Evolutionary conservation across 345 rosid species (phyloP).

Genomic region (Pugionium dolabratum): DNA sequence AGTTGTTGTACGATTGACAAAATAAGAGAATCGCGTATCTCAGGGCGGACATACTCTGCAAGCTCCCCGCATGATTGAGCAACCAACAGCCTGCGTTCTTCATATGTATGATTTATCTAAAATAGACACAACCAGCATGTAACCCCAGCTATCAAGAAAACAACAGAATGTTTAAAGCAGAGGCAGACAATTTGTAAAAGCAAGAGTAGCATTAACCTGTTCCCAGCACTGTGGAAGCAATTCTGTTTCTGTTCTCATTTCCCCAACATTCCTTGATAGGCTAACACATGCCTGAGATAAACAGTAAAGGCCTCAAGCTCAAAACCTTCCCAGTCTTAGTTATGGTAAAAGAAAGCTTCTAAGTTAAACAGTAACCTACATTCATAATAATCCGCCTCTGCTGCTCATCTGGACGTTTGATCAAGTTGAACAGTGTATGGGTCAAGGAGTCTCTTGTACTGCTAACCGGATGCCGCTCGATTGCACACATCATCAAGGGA

Average conservation of each 20-base stretch:
- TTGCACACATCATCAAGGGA: conserved; percentile 97
- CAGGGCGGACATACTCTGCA: conserved; percentile 90
- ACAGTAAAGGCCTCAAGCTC: conserved; percentile 33
- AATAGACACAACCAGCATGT: conserved; percentile 37
- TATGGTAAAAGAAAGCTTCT: conserved; percentile 20
- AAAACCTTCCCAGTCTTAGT: conserved; percentile 15
- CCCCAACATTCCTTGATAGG: conserved; percentile 94
- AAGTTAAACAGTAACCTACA: conserved; percentile 55
- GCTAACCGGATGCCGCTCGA: conserved; percentile 91
- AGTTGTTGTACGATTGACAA: conserved; percentile 91
- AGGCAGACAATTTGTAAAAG: conserved; percentile 33
- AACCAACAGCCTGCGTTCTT: conserved; percentile 95
- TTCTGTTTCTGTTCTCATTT: conserved; percentile 97
- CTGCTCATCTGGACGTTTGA: conserved; percentile 96
- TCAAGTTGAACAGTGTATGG: conserved; percentile 87
- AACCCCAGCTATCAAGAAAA: conserved; percentile 24
- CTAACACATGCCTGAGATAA: conserved; percentile 83
- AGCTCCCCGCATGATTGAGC: conserved; percentile 99
- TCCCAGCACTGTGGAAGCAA: conserved; percentile 99
- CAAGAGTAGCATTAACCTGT: conserved; percentile 60
- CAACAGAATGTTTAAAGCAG: conserved; percentile 1
- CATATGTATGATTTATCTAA: conserved; percentile 93
- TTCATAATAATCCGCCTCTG: conserved; percentile 95
- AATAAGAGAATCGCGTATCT: conserved; percentile 95
- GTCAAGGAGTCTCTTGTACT: conserved; percentile 86